Conservation (phyloP, 352 stramenopile species). For the Peronospora farinosa region DNA sequence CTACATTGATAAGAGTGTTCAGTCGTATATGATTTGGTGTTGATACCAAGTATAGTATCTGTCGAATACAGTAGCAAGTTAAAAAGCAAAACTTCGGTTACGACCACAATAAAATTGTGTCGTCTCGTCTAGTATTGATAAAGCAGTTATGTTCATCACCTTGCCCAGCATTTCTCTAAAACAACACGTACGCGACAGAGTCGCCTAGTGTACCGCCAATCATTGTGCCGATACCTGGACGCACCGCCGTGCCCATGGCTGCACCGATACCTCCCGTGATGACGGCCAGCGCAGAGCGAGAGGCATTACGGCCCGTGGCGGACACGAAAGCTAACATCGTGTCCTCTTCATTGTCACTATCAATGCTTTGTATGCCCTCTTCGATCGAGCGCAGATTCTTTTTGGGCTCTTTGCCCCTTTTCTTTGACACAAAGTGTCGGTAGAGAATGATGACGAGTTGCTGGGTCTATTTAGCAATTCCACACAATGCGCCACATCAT, state of each 20-base stretch:
- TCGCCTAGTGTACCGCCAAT: constrained; percentile 74
- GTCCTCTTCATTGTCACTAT: constrained; percentile 32
- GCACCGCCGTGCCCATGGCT: constrained; percentile 61
- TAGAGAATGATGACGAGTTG: constrained; percentile 70
- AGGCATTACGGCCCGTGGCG: constrained; percentile 51
- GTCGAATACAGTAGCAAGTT: no score
- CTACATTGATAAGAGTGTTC: no score
- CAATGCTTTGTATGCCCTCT: constrained; percentile 28
- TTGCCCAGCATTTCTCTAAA: constrained; percentile 19
- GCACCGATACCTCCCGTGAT: constrained; percentile 64
- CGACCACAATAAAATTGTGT: no score
- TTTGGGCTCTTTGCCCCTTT: constrained; percentile 32
- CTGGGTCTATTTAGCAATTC: constrained; percentile 39
- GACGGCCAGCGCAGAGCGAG: constrained; percentile 55
- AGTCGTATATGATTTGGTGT: no score
- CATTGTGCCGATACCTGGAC: constrained; percentile 69
- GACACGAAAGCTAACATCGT: constrained; percentile 36
- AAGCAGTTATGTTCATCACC: constrained; percentile 15
- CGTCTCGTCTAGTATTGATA: constrained; percentile 5
- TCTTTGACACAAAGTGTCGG: constrained; percentile 41
- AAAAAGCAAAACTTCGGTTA: no score
- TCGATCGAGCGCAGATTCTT: constrained; percentile 36
- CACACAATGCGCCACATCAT: constrained; percentile 2
- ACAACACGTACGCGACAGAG: constrained; percentile 73
- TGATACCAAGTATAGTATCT: constrained; percentile 11